Base-by-base conservation (phyloP, 108 stramenopile genomes). In the Stephanodiscus triporus region DNA sequence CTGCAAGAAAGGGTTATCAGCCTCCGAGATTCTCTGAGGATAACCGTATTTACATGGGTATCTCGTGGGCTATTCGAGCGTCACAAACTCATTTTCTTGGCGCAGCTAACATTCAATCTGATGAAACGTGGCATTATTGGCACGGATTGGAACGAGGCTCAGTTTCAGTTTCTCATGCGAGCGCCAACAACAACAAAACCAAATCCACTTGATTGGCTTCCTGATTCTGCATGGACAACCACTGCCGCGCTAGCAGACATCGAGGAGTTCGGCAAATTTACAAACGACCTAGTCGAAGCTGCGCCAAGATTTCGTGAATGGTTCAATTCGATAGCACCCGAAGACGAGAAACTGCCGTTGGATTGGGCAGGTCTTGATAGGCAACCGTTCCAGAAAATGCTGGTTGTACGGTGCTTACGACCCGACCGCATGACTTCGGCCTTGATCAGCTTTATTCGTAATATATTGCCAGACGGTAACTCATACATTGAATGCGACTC, bases 41-140 rank as follows among this genome's bases (percentile, higher is more conserved):
- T 96, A 72, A 87, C 92, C 6, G 89, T 96, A 49, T 96, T 89
- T 85, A 92, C 89, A 0, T 95, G 92, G 91, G 96, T 96, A 10
- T 85, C 86, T 50, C 84, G 96, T 27, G 96, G 96, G 24, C 89
- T 96, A 34, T 96, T 96, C 70, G 94, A 94, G 75, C 66, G 89
- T 24, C 96, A 96, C 77, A 96, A 96, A 71, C 89, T 94, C 62
- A 93, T 96, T 64, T 93, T 96, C 87, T 53, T 95, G 17, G 87
- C 91, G 22, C 93, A 94, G 72, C 76, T 96, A 23, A 92, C 94
- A 45, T 96, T 96, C 77, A 91, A 90, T 66, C 67, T 96, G 59
- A 93, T 96, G 90, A 89, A 92, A 82, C 83, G 94, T 20, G 93
- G 93, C 2, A 89, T 88, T 6, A 76, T 96, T 42, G 90, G 89